Evolutionary conservation across 2,329 filamentous ascomycete genomes (phyloP), one percentile per base, ranked within the genome.

Genomic region (Curvularia verruculosa): DNA sequence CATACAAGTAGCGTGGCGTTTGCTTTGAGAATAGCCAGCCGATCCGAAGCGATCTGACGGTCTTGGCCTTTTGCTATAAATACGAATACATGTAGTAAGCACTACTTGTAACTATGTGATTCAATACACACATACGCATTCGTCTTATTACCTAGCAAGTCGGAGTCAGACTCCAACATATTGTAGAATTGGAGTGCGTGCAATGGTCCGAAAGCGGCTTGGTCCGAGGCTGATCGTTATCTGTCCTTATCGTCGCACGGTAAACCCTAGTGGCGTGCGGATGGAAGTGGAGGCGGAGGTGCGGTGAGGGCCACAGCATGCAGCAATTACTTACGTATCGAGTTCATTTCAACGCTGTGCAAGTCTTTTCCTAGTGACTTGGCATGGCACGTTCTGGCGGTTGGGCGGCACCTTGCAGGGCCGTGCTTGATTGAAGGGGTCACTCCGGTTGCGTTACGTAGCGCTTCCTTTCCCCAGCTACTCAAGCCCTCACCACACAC

Each of bases 171-270:
- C 15, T 36, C 13, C 15, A 6, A 48, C n/a, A n/a, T n/a, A n/a
- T n/a, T n/a, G 31, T 24, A 13, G 15, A 24, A 4, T 19, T 48
- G n/a, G 15, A 13, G 13, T 26, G 31, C 45, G 37, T 24, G 46
- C 21, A 34, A 43, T n/a, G 19, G 15, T 13, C 40, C 37, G 18
- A 23, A 31, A 15, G 19, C 34, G 21, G 31, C 31, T 10, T 37
- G 15, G 34, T 39, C 15, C 19, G 47, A 56, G 46, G 50, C 58
- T 44, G 49, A 47, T 45, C 59, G 61, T 63, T 68, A 68, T 66
- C 64, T 67, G 61, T 58, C 63, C 64, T 67, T 68, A 65, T 67
- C 64, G 56, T 43, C 45, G 46, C 50, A 18, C 39, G 39, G 31
- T 39, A 48, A 23, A 23, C 31, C 21, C 34, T 26, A 21, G 47